Evolutionary conservation across 495 filamentous ascomycete genomes (phyloP).

Genomic region (Neurospora sp.): DNA sequence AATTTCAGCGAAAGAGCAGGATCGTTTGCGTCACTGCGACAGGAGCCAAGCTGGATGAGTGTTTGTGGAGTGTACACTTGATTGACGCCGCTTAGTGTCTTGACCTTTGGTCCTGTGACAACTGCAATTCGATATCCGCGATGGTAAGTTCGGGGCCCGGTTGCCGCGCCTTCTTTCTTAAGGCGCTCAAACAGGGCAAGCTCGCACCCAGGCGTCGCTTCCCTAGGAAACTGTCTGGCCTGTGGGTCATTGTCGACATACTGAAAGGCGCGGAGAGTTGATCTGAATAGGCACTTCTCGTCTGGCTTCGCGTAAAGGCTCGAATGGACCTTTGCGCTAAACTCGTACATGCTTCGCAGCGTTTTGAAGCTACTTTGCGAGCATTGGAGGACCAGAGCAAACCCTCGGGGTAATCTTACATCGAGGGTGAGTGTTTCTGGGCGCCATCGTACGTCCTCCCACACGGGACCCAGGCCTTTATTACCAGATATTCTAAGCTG

Average conservation of each 20-base stretch:
- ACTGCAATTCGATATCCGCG: conserved; percentile 66
- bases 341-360: conserved; percentile 72
- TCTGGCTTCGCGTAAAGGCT: conserved; percentile 54
- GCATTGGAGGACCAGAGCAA: conserved; percentile 58
- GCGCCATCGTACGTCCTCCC: conserved; percentile 74
- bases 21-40: conserved; percentile 55
- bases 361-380: conserved; percentile 62
- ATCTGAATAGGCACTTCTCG: conserved; percentile 57
- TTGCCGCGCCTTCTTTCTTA: conserved; percentile 51
- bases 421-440: conserved; percentile 48
- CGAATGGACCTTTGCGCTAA: conserved; percentile 60
- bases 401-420: conserved; percentile 57
- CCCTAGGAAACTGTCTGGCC: conserved; percentile 58
- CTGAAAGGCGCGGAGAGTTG: conserved; percentile 56
- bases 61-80: conserved; percentile 49
- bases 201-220: conserved; percentile 57
- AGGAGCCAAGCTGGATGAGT: conserved; percentile 63
- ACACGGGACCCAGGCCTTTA: conserved; percentile 56
- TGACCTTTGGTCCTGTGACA: conserved; percentile 63
- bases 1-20: conserved; percentile 61
- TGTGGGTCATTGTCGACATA: conserved; percentile 61
- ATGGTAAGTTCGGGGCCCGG: conserved; percentile 57
- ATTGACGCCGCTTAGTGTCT: conserved; percentile 61
- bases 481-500: conserved; percentile 64
- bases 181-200: conserved; percentile 63